A percentile compares a stretch with the other conserved stretches of the same genome.
These are phyloP conservation scores for Lipomyces sp. DNA, from an alignment of 805 yeast species.

Conservation along the genomic window DNA sequence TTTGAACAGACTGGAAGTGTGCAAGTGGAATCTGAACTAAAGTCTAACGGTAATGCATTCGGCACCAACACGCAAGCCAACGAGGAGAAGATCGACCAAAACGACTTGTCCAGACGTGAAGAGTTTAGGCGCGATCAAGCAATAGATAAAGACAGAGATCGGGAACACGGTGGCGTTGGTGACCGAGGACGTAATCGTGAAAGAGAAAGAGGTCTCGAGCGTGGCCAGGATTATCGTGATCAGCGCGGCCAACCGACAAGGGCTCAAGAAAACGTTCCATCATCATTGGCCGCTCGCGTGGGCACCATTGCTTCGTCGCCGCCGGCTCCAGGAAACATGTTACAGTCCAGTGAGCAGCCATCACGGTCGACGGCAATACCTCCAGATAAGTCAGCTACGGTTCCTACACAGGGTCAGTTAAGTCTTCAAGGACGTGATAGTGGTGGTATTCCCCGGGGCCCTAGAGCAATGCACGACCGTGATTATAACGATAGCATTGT, in stretches of 20 bases:
- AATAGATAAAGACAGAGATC: slow-evolving; percentile 16
- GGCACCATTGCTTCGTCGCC: neutral
- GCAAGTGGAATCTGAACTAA: neutral
- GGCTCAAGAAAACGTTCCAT: neutral
- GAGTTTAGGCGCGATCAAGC: slow-evolving; percentile 7
- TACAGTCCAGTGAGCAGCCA: neutral
- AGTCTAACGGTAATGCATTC: neutral
- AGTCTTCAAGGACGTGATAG: neutral
- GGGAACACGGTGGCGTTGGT: slow-evolving; percentile 16
- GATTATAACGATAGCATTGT: neutral
- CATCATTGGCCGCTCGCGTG: slow-evolving; percentile 3
- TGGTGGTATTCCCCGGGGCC: slow-evolving; percentile 9
- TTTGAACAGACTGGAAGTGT: neutral
- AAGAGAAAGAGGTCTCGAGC: slow-evolving; percentile 4
- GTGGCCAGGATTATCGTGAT: slow-evolving; percentile 1
- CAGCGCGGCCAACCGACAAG: neutral
- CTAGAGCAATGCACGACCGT: slow-evolving; percentile 9
- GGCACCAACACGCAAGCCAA: neutral
- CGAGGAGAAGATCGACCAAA: neutral
- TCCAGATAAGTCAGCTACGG: neutral
- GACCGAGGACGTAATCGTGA: slow-evolving; percentile 16
- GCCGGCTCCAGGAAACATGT: neutral
- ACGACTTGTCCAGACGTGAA: slow-evolving; percentile 4
- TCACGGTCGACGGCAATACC: neutral
- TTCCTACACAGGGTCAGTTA: neutral